These are phyloP conservation scores for Salix udensis DNA, from an alignment of 345 rosid species.

Conservation along the genomic window DNA sequence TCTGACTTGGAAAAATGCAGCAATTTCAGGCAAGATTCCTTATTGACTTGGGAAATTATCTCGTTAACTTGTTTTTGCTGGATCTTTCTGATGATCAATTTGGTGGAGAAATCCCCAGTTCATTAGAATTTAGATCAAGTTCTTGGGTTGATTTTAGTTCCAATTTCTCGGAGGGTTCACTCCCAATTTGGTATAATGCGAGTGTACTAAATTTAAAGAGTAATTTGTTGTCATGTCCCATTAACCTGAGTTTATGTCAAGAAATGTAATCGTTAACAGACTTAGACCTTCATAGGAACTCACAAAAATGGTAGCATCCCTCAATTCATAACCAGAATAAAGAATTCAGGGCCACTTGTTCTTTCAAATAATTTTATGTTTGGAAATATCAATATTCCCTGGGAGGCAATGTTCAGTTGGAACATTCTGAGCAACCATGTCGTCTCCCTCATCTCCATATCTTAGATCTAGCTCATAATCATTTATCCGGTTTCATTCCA, in stretches of 20 bases:
- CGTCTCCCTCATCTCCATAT: no score
- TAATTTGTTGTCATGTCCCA: constrained; percentile 46
- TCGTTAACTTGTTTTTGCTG: background rate
- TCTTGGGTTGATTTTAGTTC: constrained; percentile 22
- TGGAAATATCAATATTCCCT: no score
- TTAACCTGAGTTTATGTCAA: no score
- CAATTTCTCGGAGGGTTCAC: constrained; percentile 45
- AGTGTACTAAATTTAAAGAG: constrained; percentile 34
- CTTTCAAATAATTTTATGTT: background rate
- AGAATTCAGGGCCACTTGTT: background rate
- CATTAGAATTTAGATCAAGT: constrained; percentile 1
- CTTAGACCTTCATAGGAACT: background rate
- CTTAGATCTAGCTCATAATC: no score
- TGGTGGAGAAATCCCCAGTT: constrained; percentile 13
- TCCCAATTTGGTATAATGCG: constrained; percentile 52
- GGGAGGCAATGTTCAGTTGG: no score
- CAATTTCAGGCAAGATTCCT: constrained; percentile 18
- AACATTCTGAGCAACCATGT: no score
- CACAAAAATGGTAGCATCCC: background rate
- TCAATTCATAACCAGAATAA: background rate
- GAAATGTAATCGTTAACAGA: no score
- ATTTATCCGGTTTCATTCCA: no score
- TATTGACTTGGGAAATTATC: constrained; percentile 22
- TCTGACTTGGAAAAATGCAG: constrained; percentile 10
- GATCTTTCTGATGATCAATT: constrained; percentile 15